Base-by-base conservation (phyloP, 139 green algal species). In the Ettlia oleoabundans region DNA sequence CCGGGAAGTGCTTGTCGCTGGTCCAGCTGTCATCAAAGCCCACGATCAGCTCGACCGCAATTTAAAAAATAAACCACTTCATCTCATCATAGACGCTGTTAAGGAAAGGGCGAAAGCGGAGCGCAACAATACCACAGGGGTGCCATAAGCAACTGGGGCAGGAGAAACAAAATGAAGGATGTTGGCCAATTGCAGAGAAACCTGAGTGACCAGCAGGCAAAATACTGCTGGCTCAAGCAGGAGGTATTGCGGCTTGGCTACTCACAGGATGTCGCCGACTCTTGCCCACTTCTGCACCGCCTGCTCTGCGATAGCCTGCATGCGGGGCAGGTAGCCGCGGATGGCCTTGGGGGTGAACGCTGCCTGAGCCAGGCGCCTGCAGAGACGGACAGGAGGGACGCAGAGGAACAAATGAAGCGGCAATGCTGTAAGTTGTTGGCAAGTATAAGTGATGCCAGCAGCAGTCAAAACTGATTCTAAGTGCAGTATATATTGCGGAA, bases 331-430 rank as follows among this genome's bases (percentile, higher is more conserved):
- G 73, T 80, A 80, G 73, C 73, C 73, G 0, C 53, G 53, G 53
- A 80, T 55, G 7, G 73, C 73, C 38, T 80, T 80, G 28, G 73
- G 73, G 35, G 73, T 80, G 73, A 80, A 80, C 32, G 52, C 73
- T 1, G 73, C 73, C 35, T 69, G 53, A 19, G 38, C 10, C 52
- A 80, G 73, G 53, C 73, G 73, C 73, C 73, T 80, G 73, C 32
- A 30, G n/a, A 4, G n/a, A n/a, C n/a, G n/a, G n/a, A n/a, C n/a
- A n/a, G n/a, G n/a, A n/a, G n/a, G n/a, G n/a, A n/a, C n/a, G n/a
- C n/a, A n/a, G n/a, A n/a, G n/a, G n/a, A n/a, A n/a, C n/a, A n/a
- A n/a, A n/a, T n/a, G n/a, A n/a, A n/a, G n/a, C n/a, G n/a, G n/a
- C n/a, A n/a, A n/a, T n/a, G n/a, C n/a, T n/a, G n/a, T n/a, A n/a